A percentile compares a stretch with the other conserved stretches of the same genome.
Conservation (phyloP, 1,139 yeast genomes). For the Pneumocystis wakefieldiae region DNA sequence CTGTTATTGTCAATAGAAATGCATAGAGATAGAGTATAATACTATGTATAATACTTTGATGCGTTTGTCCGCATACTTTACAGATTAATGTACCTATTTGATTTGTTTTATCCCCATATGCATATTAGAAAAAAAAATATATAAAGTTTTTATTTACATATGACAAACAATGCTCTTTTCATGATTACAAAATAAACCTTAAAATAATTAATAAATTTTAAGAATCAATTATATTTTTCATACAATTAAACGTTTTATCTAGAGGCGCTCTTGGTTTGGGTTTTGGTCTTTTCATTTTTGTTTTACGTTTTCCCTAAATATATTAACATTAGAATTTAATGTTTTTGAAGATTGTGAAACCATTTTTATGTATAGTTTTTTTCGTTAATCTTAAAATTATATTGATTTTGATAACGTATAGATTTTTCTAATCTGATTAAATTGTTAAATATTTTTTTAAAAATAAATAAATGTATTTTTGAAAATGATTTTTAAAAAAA, state of each 20-base stretch:
- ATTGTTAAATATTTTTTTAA: too few relatives aligned
- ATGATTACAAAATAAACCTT: slow-evolving; percentile 61
- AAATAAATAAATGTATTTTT: too few relatives aligned
- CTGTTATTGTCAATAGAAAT: slow-evolving; percentile 17
- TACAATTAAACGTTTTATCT: slow-evolving; percentile 9
- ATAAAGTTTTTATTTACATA: slow-evolving; percentile 21
- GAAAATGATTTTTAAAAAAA: too few relatives aligned
- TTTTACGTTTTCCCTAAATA: slow-evolving; percentile 12
- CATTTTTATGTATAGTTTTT: slow-evolving; percentile 3
- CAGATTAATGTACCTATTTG: slow-evolving; percentile 76
- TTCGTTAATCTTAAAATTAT: not conserved
- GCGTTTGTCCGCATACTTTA: slow-evolving; percentile 87
- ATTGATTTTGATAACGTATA: not conserved
- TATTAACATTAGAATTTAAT: slow-evolving; percentile 6
- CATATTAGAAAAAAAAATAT: not conserved
- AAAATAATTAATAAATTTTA: not conserved
- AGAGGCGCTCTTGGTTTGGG: slow-evolving; percentile 10
- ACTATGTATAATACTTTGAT: slow-evolving; percentile 77
- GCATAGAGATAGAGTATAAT: slow-evolving; percentile 16
- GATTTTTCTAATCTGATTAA: not conserved
- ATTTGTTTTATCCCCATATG: slow-evolving; percentile 51
- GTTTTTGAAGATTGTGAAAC: not conserved
- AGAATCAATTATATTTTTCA: not conserved
- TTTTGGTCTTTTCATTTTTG: slow-evolving; percentile 12
- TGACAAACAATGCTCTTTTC: slow-evolving; percentile 82